Evolutionary conservation across 805 yeast species (phyloP).

Genomic region (Saccharomycopsis sp.): DNA sequence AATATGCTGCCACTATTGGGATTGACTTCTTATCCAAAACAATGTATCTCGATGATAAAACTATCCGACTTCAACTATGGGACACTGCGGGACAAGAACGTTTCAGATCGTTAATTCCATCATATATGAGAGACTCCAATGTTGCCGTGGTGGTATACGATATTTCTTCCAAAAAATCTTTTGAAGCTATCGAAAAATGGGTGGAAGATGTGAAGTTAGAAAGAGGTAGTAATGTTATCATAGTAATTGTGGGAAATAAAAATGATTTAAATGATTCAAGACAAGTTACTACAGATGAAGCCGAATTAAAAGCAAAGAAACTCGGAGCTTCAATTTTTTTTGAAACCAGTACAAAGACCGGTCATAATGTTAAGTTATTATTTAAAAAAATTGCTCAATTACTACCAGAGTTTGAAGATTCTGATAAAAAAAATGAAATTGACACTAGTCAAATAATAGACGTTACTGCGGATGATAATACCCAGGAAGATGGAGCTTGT

Average conservation of each 20-base stretch:
- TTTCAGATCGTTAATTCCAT: constrained; percentile 88
- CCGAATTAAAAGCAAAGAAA: constrained; percentile 61
- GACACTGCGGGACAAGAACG: constrained; percentile 98
- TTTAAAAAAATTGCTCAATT: constrained; percentile 87
- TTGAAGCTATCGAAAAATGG: constrained; percentile 83
- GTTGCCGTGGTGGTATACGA: constrained; percentile 98
- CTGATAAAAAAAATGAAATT: constrained; percentile 18
- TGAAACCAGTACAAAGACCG: constrained; percentile 92
- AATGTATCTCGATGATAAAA: constrained; percentile 92
- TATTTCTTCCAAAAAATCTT: constrained; percentile 76
- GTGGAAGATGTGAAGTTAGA: constrained; percentile 89
- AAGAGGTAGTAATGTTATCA: constrained; percentile 79
- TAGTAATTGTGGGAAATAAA: constrained; percentile 89
- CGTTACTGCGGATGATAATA: constrained; percentile 29
- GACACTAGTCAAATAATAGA: constrained; percentile 33
- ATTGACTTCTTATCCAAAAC: constrained; percentile 92
- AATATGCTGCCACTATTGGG: constrained; percentile 94
- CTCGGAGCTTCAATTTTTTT: constrained; percentile 72
- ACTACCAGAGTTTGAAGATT: constrained; percentile 63
- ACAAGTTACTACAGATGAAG: constrained; percentile 76
- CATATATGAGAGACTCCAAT: constrained; percentile 89
- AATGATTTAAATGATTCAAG: constrained; percentile 72
- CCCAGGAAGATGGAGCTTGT: constrained; percentile 28
- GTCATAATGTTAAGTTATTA: constrained; percentile 82
- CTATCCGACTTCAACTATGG: constrained; percentile 92